Evolutionary conservation across 768 basidiomycete genomes (phyloP), one percentile per base, ranked within the genome.

Genomic region (Leccinellum albellum): DNA sequence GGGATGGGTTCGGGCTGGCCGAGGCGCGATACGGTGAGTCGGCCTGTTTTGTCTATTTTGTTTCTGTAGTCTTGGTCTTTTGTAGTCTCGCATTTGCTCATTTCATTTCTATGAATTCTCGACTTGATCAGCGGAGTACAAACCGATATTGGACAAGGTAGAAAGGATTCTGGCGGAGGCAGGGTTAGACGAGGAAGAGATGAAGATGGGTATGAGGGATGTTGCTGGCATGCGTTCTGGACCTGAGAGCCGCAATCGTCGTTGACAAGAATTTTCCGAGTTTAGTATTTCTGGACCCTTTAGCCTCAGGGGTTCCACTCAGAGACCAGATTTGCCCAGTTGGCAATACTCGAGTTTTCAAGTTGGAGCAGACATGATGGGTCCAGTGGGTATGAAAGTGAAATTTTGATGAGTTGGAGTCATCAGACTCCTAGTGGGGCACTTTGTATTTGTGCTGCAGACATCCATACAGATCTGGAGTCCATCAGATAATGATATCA

Each of bases 131-230:
- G 89, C 74, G n/a, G 77, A 76, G 33, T 96, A 96, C 67, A 90
- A 92, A 64, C 94, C 92, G 0, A 79, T 91, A 6, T 70, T 95
- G 17, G 76, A 86, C 59, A 89, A 94, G 67, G 87, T 94, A 3
- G 91, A 92, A 67, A 87, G 81, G 62, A 94, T 94, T 44, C 70
- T 93, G 51, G 82, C 81, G 10, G 91, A 91, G 63, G 92, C 94
- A 0, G 93, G 91, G 0, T 70, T 94, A 51, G 90, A 94, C 56
- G 88, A 89, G 58, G 87, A 89, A 21, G 90, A 92, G 64, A 89
- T 91, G 81, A 78, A 78, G 63, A 75, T 74, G 57, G 85, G 83
- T 4, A 78, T 75, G 17, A 79, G 78, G 73, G 53, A 68, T 56
- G 65, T 54, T 14, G 65, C 65, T 28, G 73, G 73, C 28, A 71